Evolutionary conservation across 176 grass and related monocot genomes (phyloP).

Genomic region (Triticum timopheevii): DNA sequence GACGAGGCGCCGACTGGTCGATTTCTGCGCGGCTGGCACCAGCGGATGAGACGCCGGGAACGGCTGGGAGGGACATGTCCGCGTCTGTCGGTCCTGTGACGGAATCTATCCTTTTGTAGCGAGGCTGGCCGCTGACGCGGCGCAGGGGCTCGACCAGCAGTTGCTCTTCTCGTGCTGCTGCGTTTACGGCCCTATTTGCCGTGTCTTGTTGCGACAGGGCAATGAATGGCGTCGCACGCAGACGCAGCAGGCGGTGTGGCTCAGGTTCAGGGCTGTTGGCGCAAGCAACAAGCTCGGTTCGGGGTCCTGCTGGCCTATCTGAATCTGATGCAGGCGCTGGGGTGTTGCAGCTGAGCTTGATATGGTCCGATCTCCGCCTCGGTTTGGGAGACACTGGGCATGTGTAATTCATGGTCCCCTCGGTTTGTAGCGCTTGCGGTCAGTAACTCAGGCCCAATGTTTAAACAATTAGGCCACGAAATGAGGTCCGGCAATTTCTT

Average conservation of each 20-base stretch:
- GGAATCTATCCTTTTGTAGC: not conserved
- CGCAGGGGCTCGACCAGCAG: not conserved
- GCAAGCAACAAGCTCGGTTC: not conserved
- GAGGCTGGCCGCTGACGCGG: not conserved
- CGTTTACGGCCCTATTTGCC: not conserved
- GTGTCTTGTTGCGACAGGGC: not conserved
- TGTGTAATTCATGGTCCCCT: not conserved
- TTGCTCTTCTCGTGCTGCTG: not conserved
- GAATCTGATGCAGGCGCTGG: not conserved
- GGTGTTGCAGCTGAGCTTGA: not conserved
- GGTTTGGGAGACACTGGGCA: not conserved
- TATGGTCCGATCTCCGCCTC: not conserved
- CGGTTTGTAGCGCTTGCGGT: not conserved
- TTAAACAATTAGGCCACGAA: too few species aligned
- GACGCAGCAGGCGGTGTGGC: not conserved
- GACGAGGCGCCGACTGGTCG: not conserved
- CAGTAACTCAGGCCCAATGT: not conserved
- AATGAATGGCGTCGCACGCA: not conserved
- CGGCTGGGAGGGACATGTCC: constrained; percentile 9
- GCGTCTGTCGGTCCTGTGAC: not conserved
- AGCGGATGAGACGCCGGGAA: not conserved
- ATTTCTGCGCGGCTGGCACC: not conserved
- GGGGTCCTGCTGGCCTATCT: constrained; percentile 3
- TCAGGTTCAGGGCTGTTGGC: not conserved
- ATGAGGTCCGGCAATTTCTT: too few species aligned